Conservation (phyloP, 768 basidiomycete genomes). For the Boletus tylopilopsis region DNA sequence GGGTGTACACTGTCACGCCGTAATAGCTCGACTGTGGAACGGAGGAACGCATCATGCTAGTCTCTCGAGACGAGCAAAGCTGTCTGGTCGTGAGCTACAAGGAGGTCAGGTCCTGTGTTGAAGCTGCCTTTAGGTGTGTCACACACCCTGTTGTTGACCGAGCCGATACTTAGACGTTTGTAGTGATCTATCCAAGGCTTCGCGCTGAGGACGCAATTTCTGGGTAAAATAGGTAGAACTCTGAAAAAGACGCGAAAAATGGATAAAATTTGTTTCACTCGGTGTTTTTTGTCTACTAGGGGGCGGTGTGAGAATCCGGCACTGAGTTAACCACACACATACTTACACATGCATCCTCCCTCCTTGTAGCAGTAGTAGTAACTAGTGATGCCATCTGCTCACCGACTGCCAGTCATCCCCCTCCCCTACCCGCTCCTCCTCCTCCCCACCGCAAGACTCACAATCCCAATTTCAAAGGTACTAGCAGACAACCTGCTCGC, state of each 20-base stretch:
- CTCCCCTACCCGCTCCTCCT: slow-evolving; percentile 72
- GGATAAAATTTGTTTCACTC: slow-evolving; percentile 27
- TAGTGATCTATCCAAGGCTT: slow-evolving; percentile 45
- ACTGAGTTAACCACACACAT: no score
- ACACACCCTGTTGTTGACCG: background rate
- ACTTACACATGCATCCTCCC: no score
- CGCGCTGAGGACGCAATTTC: slow-evolving; percentile 16
- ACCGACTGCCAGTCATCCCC: slow-evolving; percentile 63
- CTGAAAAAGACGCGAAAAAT: slow-evolving; percentile 60
- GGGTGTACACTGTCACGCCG: background rate
- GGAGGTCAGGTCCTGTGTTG: slow-evolving; percentile 83
- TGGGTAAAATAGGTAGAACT: slow-evolving; percentile 62
- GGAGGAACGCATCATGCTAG: slow-evolving; percentile 93
- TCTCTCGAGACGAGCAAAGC: slow-evolving; percentile 93
- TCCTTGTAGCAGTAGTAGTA: no score
- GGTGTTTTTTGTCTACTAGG: no score
- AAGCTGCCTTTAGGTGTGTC: slow-evolving; percentile 76
- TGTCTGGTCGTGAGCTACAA: slow-evolving; percentile 92
- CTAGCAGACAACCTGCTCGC: slow-evolving; percentile 64
- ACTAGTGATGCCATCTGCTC: slow-evolving; percentile 19
- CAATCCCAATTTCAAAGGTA: slow-evolving; percentile 58
- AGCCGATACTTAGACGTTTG: background rate
- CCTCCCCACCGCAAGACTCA: slow-evolving; percentile 67
- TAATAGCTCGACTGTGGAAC: slow-evolving; percentile 84
- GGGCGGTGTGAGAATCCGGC: slow-evolving; percentile 5